Base-by-base conservation (phyloP, 2,329 filamentous ascomycete species). In the Sarocladium kiliense region DNA sequence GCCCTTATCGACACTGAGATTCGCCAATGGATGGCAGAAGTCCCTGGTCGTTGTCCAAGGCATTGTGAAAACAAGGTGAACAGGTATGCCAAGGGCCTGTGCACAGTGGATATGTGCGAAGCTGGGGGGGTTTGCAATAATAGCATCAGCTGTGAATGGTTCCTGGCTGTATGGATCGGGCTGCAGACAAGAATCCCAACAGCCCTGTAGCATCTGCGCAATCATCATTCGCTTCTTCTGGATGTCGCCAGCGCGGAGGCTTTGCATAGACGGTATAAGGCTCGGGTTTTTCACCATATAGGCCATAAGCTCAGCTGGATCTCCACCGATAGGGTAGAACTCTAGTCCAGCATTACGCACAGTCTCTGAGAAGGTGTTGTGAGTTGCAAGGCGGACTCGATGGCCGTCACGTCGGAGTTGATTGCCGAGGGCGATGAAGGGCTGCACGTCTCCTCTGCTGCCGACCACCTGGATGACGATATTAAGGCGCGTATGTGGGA, bases 401-500 rank as follows among this genome's bases (percentile, higher is more conserved):
- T 92, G 88, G 1, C 85, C 85, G 60, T 88, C 82, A 39, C 87
- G 77, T 62, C 85, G 82, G 23, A 92, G 69, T 1, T 87, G 78
- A 66, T 85, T 84, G 12, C 85, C 88, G 49, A 92, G 78, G 59
- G 84, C 84, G 16, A 93, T 68, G 58, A 92, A 93, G 0, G 89
- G 89, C 63, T 92, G 88, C 2, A 88, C 85, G 62, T 93, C 88
- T n/a, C 88, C 88, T 44, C 88, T 77, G 9, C 82, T 87, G 1
- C 89, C 88, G 59, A 92, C 89, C 3, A 91, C 86, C 77, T 90
- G 89, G 57, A 92, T 85, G 18, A 90, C 87, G 53, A 92, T 86
- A 67, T 91, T 91, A 44, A 91, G 71, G 16, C 67, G n/a, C n/a
- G n/a, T n/a, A n/a, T n/a, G n/a, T n/a, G n/a, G n/a, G n/a, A n/a